These are phyloP conservation scores for Pestalotiopsis sp. DNA, from an alignment of 2,329 filamentous ascomycete species.

Conservation along the genomic window DNA sequence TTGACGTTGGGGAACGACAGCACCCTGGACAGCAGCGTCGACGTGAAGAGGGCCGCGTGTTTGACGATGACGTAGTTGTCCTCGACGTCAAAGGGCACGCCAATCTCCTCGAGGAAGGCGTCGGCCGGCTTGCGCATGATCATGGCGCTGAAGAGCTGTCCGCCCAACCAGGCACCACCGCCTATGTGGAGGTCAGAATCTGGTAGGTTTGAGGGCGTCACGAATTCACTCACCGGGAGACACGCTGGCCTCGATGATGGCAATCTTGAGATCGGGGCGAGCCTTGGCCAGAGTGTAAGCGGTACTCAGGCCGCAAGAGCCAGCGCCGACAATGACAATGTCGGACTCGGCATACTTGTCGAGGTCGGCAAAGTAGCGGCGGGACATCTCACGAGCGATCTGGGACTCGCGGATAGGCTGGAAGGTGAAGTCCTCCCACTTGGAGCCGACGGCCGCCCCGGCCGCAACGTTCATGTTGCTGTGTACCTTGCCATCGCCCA, in stretches of 20 bases:
- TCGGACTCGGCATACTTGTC: conserved; percentile 90
- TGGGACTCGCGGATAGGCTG: conserved; percentile 87
- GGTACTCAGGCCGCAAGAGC: conserved; percentile 82
- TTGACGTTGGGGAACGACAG: conserved; percentile 88
- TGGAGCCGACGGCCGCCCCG: conserved; percentile 64
- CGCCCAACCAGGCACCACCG: conserved; percentile 89
- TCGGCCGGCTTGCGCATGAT: conserved; percentile 93
- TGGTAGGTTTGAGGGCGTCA: background rate
- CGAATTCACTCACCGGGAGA: conserved; percentile 58
- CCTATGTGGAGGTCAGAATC: conserved; percentile 40
- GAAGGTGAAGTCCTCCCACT: conserved; percentile 84
- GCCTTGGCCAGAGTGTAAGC: conserved; percentile 83
- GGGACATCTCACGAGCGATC: conserved; percentile 90
- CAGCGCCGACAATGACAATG: conserved; percentile 90
- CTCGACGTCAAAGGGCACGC: conserved; percentile 85
- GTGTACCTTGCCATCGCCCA: conserved; percentile 33
- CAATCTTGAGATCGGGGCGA: conserved; percentile 88
- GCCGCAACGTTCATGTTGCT: conserved; percentile 46
- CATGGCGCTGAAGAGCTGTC: conserved; percentile 94
- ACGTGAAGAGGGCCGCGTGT: conserved; percentile 91
- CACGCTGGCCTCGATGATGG: conserved; percentile 86
- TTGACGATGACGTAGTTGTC: conserved; percentile 89
- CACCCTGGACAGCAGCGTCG: conserved; percentile 81
- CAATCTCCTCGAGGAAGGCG: conserved; percentile 77
- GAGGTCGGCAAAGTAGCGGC: conserved; percentile 88